Evolutionary conservation across 208 protist species (phyloP), one percentile per base, ranked within the genome.

Genomic region (Trypanosoma rangeli): DNA sequence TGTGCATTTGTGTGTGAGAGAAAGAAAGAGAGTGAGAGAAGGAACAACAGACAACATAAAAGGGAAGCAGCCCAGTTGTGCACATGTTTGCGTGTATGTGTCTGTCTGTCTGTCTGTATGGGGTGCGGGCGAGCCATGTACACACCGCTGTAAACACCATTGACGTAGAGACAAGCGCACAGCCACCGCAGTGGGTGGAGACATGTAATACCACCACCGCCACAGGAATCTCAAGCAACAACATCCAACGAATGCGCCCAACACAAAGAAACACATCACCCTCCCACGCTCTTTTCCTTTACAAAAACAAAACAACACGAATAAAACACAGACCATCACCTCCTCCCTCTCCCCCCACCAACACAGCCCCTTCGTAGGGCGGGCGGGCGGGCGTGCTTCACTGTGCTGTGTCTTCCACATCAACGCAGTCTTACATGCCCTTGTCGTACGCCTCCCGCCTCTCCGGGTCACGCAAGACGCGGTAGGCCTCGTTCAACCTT

Each of bases 371-470:
- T 53, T 37, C 33, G 33, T 37, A 37, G 33, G 33, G 7, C 33
- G 33, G 33, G 33, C 2, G 2, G 2, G 33, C 33, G n/a, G n/a
- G n/a, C n/a, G n/a, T n/a, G n/a, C n/a, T n/a, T n/a, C n/a, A n/a
- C n/a, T n/a, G n/a, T n/a, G n/a, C n/a, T n/a, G n/a, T n/a, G n/a
- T 42, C 37, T 42, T 9, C 13, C 42, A 9, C 15, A 46, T 20
- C 42, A 18, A 46, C 42, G 13, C 49, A 53, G 39, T 57, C 16
- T 50, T 37, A 73, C 2, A 13, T 58, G 68, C 44, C 29, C 26
- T 59, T 70, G 57, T 99, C 99, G 76, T 99, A 99, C 22, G 97
- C 76, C 31, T 79, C 76, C 42, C 98, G 86, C 63, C 98, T 98
- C 74, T 98, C 70, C 20, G 84, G 71, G 59, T 99, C 97, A n/a